These are phyloP conservation scores for Solanum chacoense DNA, from an alignment of 305 asterid genomes.

Conservation along the genomic window DNA sequence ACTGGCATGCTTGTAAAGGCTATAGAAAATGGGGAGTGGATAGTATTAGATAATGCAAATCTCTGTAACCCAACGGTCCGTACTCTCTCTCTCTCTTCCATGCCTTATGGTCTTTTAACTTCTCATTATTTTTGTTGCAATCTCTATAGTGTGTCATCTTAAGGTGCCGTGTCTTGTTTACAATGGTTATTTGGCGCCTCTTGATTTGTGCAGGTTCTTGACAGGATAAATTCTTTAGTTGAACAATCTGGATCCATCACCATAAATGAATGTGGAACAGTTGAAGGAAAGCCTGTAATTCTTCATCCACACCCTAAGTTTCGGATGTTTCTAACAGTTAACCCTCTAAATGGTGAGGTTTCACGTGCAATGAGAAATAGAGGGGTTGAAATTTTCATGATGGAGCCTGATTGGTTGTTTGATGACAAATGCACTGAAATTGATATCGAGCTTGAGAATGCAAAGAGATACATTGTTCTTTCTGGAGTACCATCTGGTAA, in stretches of 20 bases:
- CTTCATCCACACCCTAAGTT: conserved; percentile 87
- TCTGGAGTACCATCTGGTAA: conserved; percentile 71
- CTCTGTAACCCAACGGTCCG: conserved; percentile 98
- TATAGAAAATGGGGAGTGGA: conserved; percentile 97
- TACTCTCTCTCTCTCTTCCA: conserved; percentile 2
- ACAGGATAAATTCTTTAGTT: conserved; percentile 94
- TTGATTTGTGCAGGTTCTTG: conserved; percentile 70
- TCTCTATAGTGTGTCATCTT: not conserved
- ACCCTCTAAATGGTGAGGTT: conserved; percentile 88
- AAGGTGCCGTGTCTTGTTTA: not conserved
- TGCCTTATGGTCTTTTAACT: not conserved
- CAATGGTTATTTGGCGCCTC: conserved; percentile 2
- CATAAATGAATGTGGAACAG: conserved; percentile 86
- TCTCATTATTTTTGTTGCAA: not conserved
- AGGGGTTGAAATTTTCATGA: conserved; percentile 84
- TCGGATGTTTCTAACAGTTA: conserved; percentile 90
- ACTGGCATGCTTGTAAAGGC: conserved; percentile 85
- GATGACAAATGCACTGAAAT: conserved; percentile 19
- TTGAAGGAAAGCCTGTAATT: conserved; percentile 78
- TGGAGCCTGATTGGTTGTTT: conserved; percentile 62
- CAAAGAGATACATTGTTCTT: conserved; percentile 54
- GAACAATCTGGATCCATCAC: conserved; percentile 97
- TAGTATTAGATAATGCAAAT: conserved; percentile 91
- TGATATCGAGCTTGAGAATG: conserved; percentile 56
- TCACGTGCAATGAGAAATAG: conserved; percentile 99